Base-by-base conservation (phyloP, 1,284 basidiomycete species). In the Naganishia sp. region DNA sequence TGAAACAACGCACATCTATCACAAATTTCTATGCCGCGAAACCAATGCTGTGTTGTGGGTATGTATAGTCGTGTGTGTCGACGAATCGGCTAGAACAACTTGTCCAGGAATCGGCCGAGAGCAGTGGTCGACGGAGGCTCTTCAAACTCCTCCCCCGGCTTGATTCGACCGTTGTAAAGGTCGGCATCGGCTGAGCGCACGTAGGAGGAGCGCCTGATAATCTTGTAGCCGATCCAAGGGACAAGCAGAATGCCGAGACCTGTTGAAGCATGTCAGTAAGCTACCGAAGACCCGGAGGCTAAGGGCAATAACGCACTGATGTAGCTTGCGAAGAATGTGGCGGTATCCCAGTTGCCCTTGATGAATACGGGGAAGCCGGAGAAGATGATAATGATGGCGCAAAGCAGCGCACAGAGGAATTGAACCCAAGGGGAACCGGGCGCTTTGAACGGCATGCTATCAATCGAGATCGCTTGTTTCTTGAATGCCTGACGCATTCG, bases 381-480 rank as follows among this genome's bases (percentile, higher is more conserved):
- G 39, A 64, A 55, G 15, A 66, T 1, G 66, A 65, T 64, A 53
- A 66, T 52, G 33, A 64, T 53, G 6, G 63, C 43, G 42, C 50
- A 63, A 25, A 63, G 39, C 48, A 59, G 87, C 49, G 85, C 82
- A 6, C 84, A 79, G 68, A 76, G 78, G 67, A 81, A 71, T 63
- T 68, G 64, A 23, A 78, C 68, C 67, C 74, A 80, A 0, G 80
- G 85, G 77, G 86, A 81, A 76, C 85, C 74, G 78, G 84, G 63
- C 77, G 85, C 85, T 76, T 64, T 84, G 85, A 81, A 90, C 48
- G 75, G 82, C 76, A 79, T 84, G 73, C 73, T 75, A 60, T 75
- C 82, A 70, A 88, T 83, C 70, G 84, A 80, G 69, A 86, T 78
- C 25, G 84, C 85, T 72, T 89, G 87, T 44, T 72, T 78, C 73